A percentile compares a stretch with the other conserved stretches of the same genome.
Evolutionary conservation across 139 green algal genomes (phyloP).

Genomic region (Asterochloris erici): DNA sequence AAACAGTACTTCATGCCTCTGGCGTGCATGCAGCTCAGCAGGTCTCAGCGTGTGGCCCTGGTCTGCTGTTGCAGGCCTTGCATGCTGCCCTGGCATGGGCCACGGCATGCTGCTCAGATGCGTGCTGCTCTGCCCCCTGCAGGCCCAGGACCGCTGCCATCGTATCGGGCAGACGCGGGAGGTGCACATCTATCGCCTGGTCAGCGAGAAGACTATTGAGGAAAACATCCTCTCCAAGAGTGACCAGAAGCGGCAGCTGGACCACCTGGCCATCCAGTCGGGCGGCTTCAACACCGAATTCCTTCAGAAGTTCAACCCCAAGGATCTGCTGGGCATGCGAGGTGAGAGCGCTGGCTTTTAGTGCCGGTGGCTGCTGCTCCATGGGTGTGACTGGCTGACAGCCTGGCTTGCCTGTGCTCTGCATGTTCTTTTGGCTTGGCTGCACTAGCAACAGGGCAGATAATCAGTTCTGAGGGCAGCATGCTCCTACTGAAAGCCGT

Average conservation of each 20-base stretch:
- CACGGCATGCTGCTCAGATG: not conserved
- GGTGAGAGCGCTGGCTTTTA: too few species aligned
- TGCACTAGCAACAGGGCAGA: too few species aligned
- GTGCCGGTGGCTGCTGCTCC: too few species aligned
- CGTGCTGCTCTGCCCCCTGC: not conserved
- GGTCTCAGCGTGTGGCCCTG: too few species aligned
- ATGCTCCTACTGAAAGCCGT: too few species aligned
- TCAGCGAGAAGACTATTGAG: slow-evolving; percentile 89
- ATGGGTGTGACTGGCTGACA: too few species aligned
- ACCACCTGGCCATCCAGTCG: slow-evolving; percentile 93
- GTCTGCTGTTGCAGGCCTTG: too few species aligned
- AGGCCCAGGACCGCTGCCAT: slow-evolving; percentile 92
- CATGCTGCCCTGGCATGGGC: not conserved
- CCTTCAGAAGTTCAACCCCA: slow-evolving; percentile 54
- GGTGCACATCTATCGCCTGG: slow-evolving; percentile 98
- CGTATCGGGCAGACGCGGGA: slow-evolving; percentile 95
- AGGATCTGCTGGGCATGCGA: slow-evolving; percentile 26
- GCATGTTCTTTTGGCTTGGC: too few species aligned
- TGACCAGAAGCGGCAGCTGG: slow-evolving; percentile 95
- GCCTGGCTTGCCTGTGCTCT: too few species aligned
- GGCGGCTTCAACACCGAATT: slow-evolving; percentile 88
- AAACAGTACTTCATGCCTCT: not conserved
- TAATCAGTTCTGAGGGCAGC: too few species aligned
- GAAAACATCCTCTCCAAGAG: slow-evolving; percentile 98
- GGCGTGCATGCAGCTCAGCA: not conserved